Base-by-base conservation (phyloP, 306 rosid genomes). In the Fagus sylvatica region DNA sequence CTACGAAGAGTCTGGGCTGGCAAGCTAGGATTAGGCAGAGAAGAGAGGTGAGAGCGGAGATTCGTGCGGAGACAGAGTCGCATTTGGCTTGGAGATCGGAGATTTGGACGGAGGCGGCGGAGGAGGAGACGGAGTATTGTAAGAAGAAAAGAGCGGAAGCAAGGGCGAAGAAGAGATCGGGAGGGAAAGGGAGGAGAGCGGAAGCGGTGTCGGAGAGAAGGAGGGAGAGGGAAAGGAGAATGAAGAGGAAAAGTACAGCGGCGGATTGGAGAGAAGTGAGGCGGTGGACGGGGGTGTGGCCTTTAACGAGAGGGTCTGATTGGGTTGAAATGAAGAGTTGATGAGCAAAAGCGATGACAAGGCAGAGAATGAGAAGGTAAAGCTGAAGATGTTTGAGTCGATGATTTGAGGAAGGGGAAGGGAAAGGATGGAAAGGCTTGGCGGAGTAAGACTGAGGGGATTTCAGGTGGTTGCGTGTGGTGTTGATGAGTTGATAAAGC, bases 71-170 rank as follows among this genome's bases (percentile, higher is more conserved):
- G 65, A 92, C 30, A 59, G 93, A 78, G 68, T 91, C 93, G 49
- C 98, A 95, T 72, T 91, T 91, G 75, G 93, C 90, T 51, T 95
- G 91, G 11, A 95, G 90, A 37, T 82, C 81, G 66, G 99, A 95
- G 73, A 83, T 88, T 55, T 91, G 98, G 55, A 88, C 85, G 30
- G 91, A 30, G 10, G 97, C 88, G 12, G 87, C 67, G 3, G 92
- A 54, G 42, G 89, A 71, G 17, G 93, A 76, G 34, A 89, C 80
- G 39, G 87, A 72, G 76, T 81, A 82, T 6, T 88, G 90, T 64
- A 95, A 78, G 85, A 89, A 89, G 89, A 95, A 95, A 71, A 90
- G 66, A 7, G 88, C 84, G 17, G 98, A 79, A 41, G 86, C 85
- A 75, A 94, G 79, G 61, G 92, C 88, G 53, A 90, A 92, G 43